phyloP scores from a whole-genome alignment of 2,329 filamentous ascomycete species.

The Alternaria hordeiaustralica region DNA sequence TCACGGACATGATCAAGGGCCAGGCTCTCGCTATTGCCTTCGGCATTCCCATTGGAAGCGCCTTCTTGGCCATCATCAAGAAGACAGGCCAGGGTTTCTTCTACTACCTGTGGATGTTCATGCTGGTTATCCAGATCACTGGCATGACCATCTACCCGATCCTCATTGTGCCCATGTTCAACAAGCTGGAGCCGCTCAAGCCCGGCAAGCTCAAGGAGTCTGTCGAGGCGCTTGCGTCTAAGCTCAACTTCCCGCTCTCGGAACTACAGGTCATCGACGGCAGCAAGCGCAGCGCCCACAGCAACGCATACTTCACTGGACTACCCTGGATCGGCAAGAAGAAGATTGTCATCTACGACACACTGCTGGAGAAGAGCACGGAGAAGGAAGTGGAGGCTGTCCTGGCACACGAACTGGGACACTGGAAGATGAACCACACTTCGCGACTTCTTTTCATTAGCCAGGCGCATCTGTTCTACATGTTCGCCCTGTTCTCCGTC shows the following conservation, averaged over 20 bases:
- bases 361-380: constrained; percentile 92
- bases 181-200: constrained; percentile 93
- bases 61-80: constrained; percentile 91
- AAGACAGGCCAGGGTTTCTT: constrained; percentile 95
- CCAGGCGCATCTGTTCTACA: constrained; percentile 91
- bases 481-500: constrained; percentile 94
- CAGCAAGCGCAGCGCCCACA: constrained; percentile 85
- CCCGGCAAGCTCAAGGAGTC: constrained; percentile 85
- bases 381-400: constrained; percentile 93
- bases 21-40: constrained; percentile 81
- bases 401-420: constrained; percentile 91
- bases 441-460: constrained; percentile 84
- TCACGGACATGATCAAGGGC: constrained; percentile 90
- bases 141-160: constrained; percentile 97
- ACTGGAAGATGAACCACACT: constrained; percentile 96
- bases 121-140: constrained; percentile 86
- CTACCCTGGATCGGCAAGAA: constrained; percentile 90
- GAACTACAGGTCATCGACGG: constrained; percentile 96
- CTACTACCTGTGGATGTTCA: constrained; percentile 96
- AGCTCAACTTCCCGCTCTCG: constrained; percentile 87
- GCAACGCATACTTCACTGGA: constrained; percentile 95
- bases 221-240: constrained; percentile 82
- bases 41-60: constrained; percentile 86
- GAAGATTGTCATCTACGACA: constrained; percentile 99
- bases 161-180: constrained; percentile 92